These are phyloP conservation scores for Nothophaeocryptopus gaeumannii DNA, from an alignment of 2,329 filamentous ascomycete genomes.

Conservation along the genomic window DNA sequence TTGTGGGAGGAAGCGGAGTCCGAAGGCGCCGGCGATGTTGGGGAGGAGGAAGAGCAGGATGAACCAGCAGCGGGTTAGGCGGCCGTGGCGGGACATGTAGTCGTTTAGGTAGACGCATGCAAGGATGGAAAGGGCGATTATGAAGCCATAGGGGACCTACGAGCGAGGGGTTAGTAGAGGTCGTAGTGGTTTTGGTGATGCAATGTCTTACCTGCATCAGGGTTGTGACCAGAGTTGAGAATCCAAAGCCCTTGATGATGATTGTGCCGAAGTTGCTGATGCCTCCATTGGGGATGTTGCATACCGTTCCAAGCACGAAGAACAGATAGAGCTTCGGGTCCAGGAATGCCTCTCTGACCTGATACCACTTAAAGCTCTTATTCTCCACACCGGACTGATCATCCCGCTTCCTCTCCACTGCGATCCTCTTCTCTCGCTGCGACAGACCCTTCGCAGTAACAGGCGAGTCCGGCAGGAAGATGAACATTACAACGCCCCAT, in stretches of 20 bases:
- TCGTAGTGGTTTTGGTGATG: too few relatives aligned
- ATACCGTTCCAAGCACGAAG: constrained; percentile 50
- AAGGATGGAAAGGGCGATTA: constrained; percentile 52
- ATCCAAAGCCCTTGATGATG: constrained; percentile 59
- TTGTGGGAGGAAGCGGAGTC: constrained; percentile 53
- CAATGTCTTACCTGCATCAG: too few relatives aligned
- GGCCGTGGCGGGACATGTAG: constrained; percentile 29
- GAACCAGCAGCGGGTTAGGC: constrained; percentile 44
- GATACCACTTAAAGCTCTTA: constrained; percentile 51
- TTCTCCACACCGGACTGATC: constrained; percentile 60
- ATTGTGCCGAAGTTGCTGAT: constrained; percentile 59
- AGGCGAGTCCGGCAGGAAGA: constrained; percentile 43
- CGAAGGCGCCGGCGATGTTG: constrained; percentile 58
- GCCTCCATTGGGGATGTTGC: constrained; percentile 56
- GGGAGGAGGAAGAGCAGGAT: constrained; percentile 57
- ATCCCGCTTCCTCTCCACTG: constrained; percentile 53
- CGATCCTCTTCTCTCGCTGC: constrained; percentile 52
- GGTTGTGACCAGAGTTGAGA: constrained; percentile 53
- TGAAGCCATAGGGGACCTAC: constrained; percentile 51
- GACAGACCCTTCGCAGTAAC: constrained; percentile 54
- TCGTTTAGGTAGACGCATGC: constrained; percentile 50
- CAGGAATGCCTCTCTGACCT: constrained; percentile 55
- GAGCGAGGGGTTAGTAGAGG: too few relatives aligned
- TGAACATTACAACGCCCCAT: constrained; percentile 57
- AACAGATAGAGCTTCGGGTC: constrained; percentile 62